These are phyloP conservation scores for Clonostachys byssicola DNA, from an alignment of 2,329 filamentous ascomycete genomes.

Conservation along the genomic window DNA sequence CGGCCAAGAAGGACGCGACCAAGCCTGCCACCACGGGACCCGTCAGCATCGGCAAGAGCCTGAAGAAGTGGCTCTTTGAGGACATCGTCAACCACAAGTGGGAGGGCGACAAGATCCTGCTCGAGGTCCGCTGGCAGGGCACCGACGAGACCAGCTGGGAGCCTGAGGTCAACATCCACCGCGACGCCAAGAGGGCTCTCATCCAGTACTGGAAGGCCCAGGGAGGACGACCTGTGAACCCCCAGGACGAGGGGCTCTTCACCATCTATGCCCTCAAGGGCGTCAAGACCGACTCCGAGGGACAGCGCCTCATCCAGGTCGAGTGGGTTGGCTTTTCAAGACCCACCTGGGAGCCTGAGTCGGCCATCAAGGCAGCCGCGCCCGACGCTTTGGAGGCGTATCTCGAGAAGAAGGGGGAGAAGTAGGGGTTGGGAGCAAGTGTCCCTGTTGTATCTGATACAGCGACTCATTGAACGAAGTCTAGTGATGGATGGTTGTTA, in stretches of 20 bases:
- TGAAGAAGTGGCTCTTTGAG: too few relatives aligned
- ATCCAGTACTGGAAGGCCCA: conserved; percentile 23
- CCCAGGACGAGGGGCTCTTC: conserved; percentile 18
- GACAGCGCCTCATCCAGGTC: conserved; percentile 17
- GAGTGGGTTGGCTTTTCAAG: conserved; percentile 27
- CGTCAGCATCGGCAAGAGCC: too few relatives aligned
- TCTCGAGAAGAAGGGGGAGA: neutral
- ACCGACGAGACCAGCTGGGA: conserved; percentile 23
- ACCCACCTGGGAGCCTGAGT: conserved; percentile 21
- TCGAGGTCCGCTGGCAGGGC: conserved; percentile 22
- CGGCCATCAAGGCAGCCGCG: conserved; percentile 16
- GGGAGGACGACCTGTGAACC: conserved; percentile 23
- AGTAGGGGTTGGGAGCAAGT: too few relatives aligned
- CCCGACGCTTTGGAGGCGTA: conserved; percentile 18
- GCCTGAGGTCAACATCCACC: conserved; percentile 22
- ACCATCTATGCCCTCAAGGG: conserved; percentile 21
- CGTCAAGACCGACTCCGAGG: conserved; percentile 16
- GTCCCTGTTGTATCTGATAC: too few relatives aligned
- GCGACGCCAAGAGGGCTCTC: conserved; percentile 20
- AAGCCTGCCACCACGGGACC: too few relatives aligned
- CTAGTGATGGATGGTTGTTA: too few relatives aligned
- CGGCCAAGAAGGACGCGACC: too few relatives aligned
- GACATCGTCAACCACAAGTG: conserved; percentile 15
- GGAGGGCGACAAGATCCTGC: conserved; percentile 16
- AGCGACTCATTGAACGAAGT: too few relatives aligned